Conservation (phyloP, 2,329 filamentous ascomycete species). For the Whalleya microplaca region DNA sequence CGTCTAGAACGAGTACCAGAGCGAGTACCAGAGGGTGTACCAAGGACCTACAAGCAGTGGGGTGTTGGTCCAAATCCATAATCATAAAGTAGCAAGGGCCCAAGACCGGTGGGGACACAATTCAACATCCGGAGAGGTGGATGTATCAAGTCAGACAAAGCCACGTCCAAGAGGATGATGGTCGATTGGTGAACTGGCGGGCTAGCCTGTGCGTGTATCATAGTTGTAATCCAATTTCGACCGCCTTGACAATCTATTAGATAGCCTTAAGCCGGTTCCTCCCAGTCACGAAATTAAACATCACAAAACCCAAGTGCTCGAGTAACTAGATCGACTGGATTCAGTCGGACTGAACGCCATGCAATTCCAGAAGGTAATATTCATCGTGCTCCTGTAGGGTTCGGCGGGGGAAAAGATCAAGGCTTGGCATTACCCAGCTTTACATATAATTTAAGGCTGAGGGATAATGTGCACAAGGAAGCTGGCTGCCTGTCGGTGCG, state of each 20-base stretch:
- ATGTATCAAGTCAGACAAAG: constrained; percentile 23
- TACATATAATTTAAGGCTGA: not conserved
- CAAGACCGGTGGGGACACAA: constrained; percentile 7
- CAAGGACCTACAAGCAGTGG: not conserved
- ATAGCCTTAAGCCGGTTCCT: constrained; percentile 13
- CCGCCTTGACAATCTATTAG: constrained; percentile 7
- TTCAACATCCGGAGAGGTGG: constrained; percentile 20
- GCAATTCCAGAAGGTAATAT: constrained; percentile 17
- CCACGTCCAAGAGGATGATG: constrained; percentile 4
- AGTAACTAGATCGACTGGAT: constrained; percentile 6
- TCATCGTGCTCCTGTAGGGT: not conserved
- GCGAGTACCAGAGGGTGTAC: not conserved
- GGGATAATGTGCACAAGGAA: not conserved
- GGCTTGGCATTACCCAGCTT: constrained; percentile 10
- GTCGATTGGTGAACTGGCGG: constrained; percentile 21
- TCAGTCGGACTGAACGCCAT: constrained; percentile 11
- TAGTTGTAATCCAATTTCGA: constrained; percentile 11
- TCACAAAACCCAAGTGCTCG: constrained; percentile 5
- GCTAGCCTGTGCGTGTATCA: constrained; percentile 25
- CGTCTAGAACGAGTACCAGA: constrained; percentile 5
- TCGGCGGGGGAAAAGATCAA: not conserved
- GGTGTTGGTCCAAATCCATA: constrained; percentile 8
- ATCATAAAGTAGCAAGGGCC: not conserved
- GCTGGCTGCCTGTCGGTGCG: constrained; percentile 4
- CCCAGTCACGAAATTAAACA: constrained; percentile 1